Evolutionary conservation across 2,329 filamentous ascomycete species (phyloP), one percentile per base, ranked within the genome.

Genomic region (Alternaria novae-zelandiae): DNA sequence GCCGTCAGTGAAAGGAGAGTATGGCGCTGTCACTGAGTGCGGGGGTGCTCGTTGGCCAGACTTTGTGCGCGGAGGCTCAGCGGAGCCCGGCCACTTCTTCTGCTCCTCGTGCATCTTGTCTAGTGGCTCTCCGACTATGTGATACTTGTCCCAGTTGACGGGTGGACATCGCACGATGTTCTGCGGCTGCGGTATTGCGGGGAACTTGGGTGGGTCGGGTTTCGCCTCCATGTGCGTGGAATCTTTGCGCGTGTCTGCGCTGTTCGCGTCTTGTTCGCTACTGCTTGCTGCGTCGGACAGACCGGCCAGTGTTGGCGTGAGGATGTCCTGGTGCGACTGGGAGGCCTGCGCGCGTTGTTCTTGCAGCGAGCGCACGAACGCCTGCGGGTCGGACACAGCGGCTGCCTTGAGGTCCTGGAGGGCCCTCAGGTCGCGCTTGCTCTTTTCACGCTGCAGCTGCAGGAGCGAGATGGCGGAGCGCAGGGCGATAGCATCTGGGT

Each of bases 131-230:
- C 93, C 94, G 4, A 96, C 89, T n/a, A 97, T 86, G 71, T 93
- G 92, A 79, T 98, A 98, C 76, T 97, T 94, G 12, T 90, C 88
- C 95, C 95, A 98, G 82, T 97, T 97, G 74, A 98, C 90, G 9
- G 93, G 91, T 9, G 95, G 95, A 82, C 90, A 93, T 44, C 94
- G 89, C 25, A 96, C 90, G 1, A 98, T 84, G 70, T 91, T 91
- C 79, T 97, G 95, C 7, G 92, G 89, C 13, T 86, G 86, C 0
- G 94, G 94, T 13, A 97, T 86, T 17, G 82, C 82, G 3, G 87
- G 83, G 83, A 94, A 94, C 25, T 70, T 65, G 15, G 65, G 21
- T 20, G 66, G 63, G 6, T 67, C 58, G 28, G 64, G n/a, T 17
- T 60, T 55, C 15, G 57, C 36, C 8, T 73, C 67, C 51, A 66